A percentile compares a stretch with the other conserved stretches of the same genome.
These are phyloP conservation scores for Marvania coccoides DNA, from an alignment of 139 green algal genomes.

Conservation along the genomic window DNA sequence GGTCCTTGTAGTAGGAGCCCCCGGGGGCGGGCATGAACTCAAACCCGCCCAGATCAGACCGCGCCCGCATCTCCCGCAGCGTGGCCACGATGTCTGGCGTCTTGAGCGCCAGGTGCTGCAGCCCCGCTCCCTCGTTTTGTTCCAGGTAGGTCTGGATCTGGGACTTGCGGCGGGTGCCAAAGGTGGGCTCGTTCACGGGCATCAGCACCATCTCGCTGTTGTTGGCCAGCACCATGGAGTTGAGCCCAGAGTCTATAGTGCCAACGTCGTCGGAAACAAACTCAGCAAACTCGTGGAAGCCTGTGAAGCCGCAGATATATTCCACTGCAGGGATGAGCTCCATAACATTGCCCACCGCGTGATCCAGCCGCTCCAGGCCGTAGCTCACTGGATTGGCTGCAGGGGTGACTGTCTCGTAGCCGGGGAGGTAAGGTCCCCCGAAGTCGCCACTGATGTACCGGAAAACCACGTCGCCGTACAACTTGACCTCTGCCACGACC, in stretches of 20 bases:
- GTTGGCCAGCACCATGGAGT: conserved; percentile 84
- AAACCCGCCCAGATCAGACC: conserved; percentile 59
- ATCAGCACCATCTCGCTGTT: conserved; percentile 95
- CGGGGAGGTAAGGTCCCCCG: conserved; percentile 68
- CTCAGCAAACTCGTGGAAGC: conserved; percentile 97
- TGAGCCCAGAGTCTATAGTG: conserved; percentile 86
- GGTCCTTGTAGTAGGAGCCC: conserved; percentile 76
- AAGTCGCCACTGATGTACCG: conserved; percentile 56
- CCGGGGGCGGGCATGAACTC: conserved; percentile 82
- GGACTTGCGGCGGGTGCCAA: conserved; percentile 68
- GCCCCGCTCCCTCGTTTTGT: conserved; percentile 90
- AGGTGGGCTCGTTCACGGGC: conserved; percentile 95
- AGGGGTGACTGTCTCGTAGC: conserved; percentile 54
- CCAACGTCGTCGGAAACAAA: conserved; percentile 95
- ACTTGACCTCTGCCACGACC: conserved; percentile 67
- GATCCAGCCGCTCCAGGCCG: conserved; percentile 83
- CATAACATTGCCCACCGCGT: conserved; percentile 92
- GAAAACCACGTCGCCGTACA: conserved; percentile 96
- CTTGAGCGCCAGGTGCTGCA: conserved; percentile 97
- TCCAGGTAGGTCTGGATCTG: conserved; percentile 95
- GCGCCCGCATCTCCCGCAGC: conserved; percentile 58
- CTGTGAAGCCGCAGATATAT: conserved; percentile 69
- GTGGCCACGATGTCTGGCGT: conserved; percentile 91
- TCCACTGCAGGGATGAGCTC: conserved; percentile 65
- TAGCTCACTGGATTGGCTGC: conserved; percentile 40